Percentiles rank a stretch among this genome's conserved stretches.
phyloP scores from a whole-genome alignment of 129 eudicot species.

The Flaveria bidentis region DNA sequence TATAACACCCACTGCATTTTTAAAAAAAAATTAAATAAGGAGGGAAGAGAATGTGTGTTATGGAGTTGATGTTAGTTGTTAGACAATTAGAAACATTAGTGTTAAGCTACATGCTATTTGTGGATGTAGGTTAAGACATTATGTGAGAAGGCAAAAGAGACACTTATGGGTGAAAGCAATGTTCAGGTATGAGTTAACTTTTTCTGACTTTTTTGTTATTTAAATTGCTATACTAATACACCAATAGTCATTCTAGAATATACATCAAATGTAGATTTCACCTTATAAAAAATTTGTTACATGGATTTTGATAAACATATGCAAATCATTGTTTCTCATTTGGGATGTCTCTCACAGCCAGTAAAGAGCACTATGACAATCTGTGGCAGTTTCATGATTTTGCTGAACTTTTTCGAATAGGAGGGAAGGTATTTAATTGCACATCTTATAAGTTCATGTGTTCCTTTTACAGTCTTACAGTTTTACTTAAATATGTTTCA shows the following conservation, averaged over 20 bases:
- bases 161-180: conserved; percentile 79
- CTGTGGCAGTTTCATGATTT: conserved; percentile 81
- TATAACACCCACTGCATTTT: not conserved
- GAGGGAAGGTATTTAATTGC: conserved; percentile 57
- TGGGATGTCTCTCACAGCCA: conserved; percentile 46
- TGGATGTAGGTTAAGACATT: conserved; percentile 56
- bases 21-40: not conserved
- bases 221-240: too few relatives aligned
- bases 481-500: not conserved
- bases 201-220: too few relatives aligned
- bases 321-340: not conserved
- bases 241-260: too few relatives aligned
- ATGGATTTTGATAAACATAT: not conserved
- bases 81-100: not conserved
- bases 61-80: not conserved
- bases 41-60: not conserved
- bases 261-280: too few relatives aligned
- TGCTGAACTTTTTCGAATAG: conserved; percentile 78
- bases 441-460: not conserved
- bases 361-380: conserved; percentile 81
- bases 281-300: not conserved
- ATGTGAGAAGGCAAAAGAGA: conserved; percentile 93
- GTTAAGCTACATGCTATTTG: conserved; percentile 3
- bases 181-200: conserved; percentile 60
- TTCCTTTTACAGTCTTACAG: not conserved